Base-by-base conservation (phyloP, 331 rosid species). In the Telfairia occidentalis region DNA sequence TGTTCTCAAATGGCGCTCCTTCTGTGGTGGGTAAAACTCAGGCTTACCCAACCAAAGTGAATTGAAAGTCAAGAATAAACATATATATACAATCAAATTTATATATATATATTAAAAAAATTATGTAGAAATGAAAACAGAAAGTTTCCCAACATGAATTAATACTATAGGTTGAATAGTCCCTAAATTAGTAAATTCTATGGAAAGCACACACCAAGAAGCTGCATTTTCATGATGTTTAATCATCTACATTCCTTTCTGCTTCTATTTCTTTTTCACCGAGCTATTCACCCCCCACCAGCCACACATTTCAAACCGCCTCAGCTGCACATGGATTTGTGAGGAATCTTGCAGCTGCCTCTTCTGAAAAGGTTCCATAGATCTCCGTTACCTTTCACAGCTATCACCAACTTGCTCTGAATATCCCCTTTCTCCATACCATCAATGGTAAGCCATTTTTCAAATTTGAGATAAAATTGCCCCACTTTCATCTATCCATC, bases 21-120 rank as follows among this genome's bases (percentile, higher is more conserved):
- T 91, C 50, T 53, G 78, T 0, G 98, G 97, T 1, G 61, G 55
- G 74, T 64, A 73, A 12, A 94, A 18, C 45, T 67, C 80, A 0
- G 98, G 96, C 2, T 85, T 73, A 16, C 76, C 89, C 73, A 94
- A 72, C 88, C 82, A 87, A 45, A 91, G 97, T 93, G 80, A 78
- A 64, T 69, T 7, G 28, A 4, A 48, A 80, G 92, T 91, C 83
- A 88, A 93, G 96, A 76, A 57, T 4, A 43, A 76, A 80, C 81
- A 76, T 35, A 16, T 23, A 18, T 40, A 43, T 40, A 38, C n/a
- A 21, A 38, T 66, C 52, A 40, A 24, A n/a, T n/a, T n/a, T n/a
- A n/a, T n/a, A n/a, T n/a, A n/a, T n/a, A n/a, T n/a, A n/a, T n/a
- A n/a, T n/a, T n/a, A n/a, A n/a, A n/a, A n/a, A n/a, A 66, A 8